Percentiles rank a stretch among this genome's conserved stretches.
Conservation (phyloP, 805 yeast genomes). For the Saccharomycopsis fodiens region DNA sequence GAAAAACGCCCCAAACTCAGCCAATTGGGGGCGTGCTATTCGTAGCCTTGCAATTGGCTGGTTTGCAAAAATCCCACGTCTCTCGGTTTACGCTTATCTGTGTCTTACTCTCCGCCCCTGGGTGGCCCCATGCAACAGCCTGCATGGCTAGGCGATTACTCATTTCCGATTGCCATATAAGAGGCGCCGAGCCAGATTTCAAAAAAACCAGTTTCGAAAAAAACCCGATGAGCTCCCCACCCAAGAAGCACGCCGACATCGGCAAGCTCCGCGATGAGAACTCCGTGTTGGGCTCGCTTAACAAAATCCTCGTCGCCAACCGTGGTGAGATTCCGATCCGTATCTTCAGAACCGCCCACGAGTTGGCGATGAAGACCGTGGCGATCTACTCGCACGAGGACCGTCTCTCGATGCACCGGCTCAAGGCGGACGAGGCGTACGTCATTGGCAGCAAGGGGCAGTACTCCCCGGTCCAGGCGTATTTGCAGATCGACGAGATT, state of each 20-base stretch:
- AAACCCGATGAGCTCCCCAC: too few species aligned
- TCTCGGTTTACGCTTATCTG: too few species aligned
- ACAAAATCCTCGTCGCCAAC: conserved; percentile 71
- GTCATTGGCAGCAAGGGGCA: conserved; percentile 86
- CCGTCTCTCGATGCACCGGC: conserved; percentile 85
- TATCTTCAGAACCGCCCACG: conserved; percentile 96
- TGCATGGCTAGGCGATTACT: too few species aligned
- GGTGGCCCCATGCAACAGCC: too few species aligned
- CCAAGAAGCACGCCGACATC: conserved; percentile 14
- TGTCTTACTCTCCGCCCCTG: too few species aligned
- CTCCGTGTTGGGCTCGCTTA: conserved; percentile 31
- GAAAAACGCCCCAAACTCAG: too few species aligned
- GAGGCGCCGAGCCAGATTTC: too few species aligned
- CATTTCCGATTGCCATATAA: too few species aligned
- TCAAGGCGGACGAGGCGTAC: conserved; percentile 91
- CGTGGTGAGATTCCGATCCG: conserved; percentile 82
- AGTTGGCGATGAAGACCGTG: conserved; percentile 91
- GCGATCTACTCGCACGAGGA: conserved; percentile 97
- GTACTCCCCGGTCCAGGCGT: conserved; percentile 92
- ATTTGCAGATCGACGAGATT: conserved; percentile 91
- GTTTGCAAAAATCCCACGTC: too few species aligned
- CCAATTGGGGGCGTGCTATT: too few species aligned
- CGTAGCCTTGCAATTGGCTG: too few species aligned
- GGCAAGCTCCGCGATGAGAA: conserved; percentile 19
- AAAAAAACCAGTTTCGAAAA: too few species aligned